phyloP scores from a whole-genome alignment of 768 basidiomycete species.

The Boletus bicolor region DNA sequence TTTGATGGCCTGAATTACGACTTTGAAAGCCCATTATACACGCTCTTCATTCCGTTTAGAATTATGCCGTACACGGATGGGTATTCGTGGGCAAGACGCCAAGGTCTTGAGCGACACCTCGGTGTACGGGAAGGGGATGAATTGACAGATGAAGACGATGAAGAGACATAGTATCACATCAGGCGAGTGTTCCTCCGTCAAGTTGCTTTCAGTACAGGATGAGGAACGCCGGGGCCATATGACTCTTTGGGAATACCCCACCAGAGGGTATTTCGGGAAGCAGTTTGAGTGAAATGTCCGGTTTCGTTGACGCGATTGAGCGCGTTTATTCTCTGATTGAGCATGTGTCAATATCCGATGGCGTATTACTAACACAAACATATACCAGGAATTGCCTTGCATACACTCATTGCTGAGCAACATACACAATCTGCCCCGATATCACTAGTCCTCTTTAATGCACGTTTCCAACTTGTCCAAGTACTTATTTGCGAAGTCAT shows the following conservation, averaged over 20 bases:
- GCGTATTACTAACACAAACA: conserved; percentile 5
- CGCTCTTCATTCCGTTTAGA: conserved; percentile 79
- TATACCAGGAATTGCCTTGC: background rate
- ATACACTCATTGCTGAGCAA: background rate
- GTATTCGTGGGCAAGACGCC: conserved; percentile 67
- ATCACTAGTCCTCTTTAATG: background rate
- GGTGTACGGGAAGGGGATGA: conserved; percentile 78
- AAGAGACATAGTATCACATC: conserved; percentile 11
- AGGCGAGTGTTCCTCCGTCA: conserved; percentile 1
- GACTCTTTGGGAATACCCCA: conserved; percentile 52
- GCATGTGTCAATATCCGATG: background rate
- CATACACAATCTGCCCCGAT: background rate
- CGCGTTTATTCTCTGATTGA: conserved; percentile 24
- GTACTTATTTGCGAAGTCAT: background rate
- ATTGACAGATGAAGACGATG: conserved; percentile 78
- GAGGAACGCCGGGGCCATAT: conserved; percentile 78
- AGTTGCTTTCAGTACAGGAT: conserved; percentile 35
- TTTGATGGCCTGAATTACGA: background rate
- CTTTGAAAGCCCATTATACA: conserved; percentile 58
- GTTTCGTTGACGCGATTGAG: conserved; percentile 9
- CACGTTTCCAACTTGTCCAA: background rate
- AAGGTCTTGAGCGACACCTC: conserved; percentile 58
- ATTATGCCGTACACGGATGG: conserved; percentile 85
- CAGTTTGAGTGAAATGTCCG: conserved; percentile 23
- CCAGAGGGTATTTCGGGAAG: conserved; percentile 19